Evolutionary conservation across 768 basidiomycete genomes (phyloP), one percentile per base, ranked within the genome.

Genomic region (Tylopilus vinaceipallidus): DNA sequence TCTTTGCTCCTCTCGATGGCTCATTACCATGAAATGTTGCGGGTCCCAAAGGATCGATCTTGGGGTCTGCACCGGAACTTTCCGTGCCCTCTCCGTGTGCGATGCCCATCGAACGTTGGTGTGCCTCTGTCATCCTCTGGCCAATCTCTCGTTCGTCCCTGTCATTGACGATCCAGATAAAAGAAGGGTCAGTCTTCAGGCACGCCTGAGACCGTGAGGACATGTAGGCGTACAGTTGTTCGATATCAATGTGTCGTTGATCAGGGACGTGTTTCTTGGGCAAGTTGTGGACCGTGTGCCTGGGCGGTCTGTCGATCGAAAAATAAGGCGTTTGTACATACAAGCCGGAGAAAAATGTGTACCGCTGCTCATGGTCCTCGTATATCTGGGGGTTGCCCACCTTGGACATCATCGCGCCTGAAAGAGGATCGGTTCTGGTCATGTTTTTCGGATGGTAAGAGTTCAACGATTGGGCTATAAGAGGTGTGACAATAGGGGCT

Each of bases 1-100:
- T 72, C 59, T 76, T 63, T 2, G 81, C 83, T 0, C 82, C 81
- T 33, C 73, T 66, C 0, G 80, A 81, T 0, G 83, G 82, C 52
- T 82, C 67, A 55, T 84, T 74, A 0, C 81, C 79, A 45, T 83
- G 82, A 14, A 70, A 60, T n/a, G 61, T 64, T 1, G 80, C 81
- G 10, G 77, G 78, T 38, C 71, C 71, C 23, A 77, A 60, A 12
- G 82, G 81, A 47, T 82, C 73, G 0, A 64, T 62, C 26, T 70
- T 61, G 0, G 72, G 71, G 35, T 71, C 60, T 6, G 57, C 54
- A 42, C 54, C 58, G 42, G 50, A 66, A 49, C 34, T 72, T 66
- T 16, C 62, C 50, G 38, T 59, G 29, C 70, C 67, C n/a, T 53
- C 30, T 24, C 61, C 35, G 26, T 53, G 71, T 44, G 60, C 55